These are phyloP conservation scores for Theileria luwenshuni DNA, from an alignment of 169 alveolate genomes.

Conservation along the genomic window DNA sequence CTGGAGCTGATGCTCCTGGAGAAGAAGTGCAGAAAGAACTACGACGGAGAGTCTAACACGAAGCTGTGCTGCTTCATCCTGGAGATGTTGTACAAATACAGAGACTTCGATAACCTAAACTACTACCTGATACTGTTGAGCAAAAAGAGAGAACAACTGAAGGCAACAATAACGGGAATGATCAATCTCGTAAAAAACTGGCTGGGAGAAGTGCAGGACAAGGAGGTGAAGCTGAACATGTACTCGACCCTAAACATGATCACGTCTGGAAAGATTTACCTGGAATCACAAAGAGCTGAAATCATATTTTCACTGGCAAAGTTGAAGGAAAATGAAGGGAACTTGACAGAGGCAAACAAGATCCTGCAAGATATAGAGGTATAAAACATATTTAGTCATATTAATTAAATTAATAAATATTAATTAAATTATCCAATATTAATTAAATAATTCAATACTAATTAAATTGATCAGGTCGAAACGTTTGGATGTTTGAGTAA, in stretches of 20 bases:
- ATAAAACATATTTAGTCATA: not conserved
- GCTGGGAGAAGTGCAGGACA: slow-evolving; percentile 56
- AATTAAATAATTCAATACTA: not conserved
- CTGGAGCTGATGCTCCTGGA: slow-evolving; percentile 68
- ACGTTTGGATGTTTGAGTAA: slow-evolving; percentile 72
- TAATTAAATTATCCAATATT: not conserved
- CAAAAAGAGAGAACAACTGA: slow-evolving; percentile 73
- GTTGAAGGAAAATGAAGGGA: slow-evolving; percentile 72
- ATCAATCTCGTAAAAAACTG: slow-evolving; percentile 67
- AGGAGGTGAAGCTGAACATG: slow-evolving; percentile 58
- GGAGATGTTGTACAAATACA: slow-evolving; percentile 56
- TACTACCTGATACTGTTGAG: slow-evolving; percentile 69
- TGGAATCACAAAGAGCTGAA: slow-evolving; percentile 76
- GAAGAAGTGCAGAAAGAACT: slow-evolving; percentile 72
- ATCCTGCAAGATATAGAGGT: slow-evolving; percentile 71
- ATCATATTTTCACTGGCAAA: slow-evolving; percentile 63
- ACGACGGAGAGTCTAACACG: slow-evolving; percentile 75
- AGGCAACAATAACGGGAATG: slow-evolving; percentile 70
- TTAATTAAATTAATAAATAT: not conserved
- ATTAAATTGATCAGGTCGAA: too few relatives aligned
- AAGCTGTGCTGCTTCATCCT: slow-evolving; percentile 67
- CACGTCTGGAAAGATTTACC: slow-evolving; percentile 75
- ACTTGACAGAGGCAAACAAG: slow-evolving; percentile 72
- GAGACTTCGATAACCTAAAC: slow-evolving; percentile 62
- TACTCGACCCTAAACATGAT: slow-evolving; percentile 66